Evolutionary conservation across 139 green algal species (phyloP), one percentile per base, ranked within the genome.

Genomic region (Deuterostichococcus epilithicus): DNA sequence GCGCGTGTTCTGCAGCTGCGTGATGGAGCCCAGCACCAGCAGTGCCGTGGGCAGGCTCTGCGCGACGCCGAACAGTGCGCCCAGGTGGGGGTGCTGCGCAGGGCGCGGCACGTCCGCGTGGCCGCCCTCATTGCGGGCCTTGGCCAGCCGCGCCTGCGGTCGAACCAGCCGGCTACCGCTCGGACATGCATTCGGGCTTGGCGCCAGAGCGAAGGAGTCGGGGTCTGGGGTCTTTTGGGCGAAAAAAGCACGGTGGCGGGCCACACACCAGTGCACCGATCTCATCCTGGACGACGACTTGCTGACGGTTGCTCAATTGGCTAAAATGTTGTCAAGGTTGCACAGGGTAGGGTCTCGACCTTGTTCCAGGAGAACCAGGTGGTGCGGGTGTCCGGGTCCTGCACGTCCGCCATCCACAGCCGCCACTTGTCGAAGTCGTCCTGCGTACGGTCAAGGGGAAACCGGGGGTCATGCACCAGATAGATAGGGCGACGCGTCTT

Each of bases 371-470:
- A 32, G 39, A 25, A 76, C 85, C 85, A 87, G 30, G 82, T 88
- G 25, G 58, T 68, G 38, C 76, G 68, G n/a, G 80, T 83, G 30
- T 80, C 78, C 5, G 70, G 45, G 75, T 90, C 83, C 20, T 80
- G 79, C 8, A 84, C 78, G 70, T 86, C 85, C 1, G 58, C 80
- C 80, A 90, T 83, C 85, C 85, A 90, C 39, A 82, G 60, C 59
- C 80, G 42, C 85, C 85, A 90, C 3, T 74, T 66, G 32, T 82
- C 70, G 72, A 85, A 90, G 70, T 85, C 80, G 44, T 87, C 74
- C 63, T 76, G 86, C 73, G 68, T 75, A 32, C 76, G 63, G 26
- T 65, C 26, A 68, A 52, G 42, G 13, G 42, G 42, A 13, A 13
- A 52, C 42, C n/a, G n/a, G n/a, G n/a, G n/a, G n/a, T n/a, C n/a